Conservation (phyloP, 495 filamentous ascomycete species). For the Chaetomium fimeti region DNA sequence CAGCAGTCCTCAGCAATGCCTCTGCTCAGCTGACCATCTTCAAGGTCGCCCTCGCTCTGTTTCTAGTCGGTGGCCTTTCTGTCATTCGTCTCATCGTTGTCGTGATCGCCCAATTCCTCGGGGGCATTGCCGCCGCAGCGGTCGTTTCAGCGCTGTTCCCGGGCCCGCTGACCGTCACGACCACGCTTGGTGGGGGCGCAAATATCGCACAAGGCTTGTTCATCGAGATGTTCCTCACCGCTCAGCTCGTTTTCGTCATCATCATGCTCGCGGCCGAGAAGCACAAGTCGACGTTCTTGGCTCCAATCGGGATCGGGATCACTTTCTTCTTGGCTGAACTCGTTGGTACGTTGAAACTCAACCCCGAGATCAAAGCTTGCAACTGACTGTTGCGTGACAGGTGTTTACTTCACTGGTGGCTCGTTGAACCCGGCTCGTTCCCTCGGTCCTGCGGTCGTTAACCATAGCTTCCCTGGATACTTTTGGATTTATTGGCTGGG, state of each 20-base stretch:
- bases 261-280: conserved; percentile 84
- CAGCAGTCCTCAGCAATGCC: conserved; percentile 44
- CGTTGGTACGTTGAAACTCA: conserved; percentile 39
- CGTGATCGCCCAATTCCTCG: conserved; percentile 56
- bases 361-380: background rate
- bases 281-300: conserved; percentile 74
- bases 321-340: conserved; percentile 69
- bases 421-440: conserved; percentile 60
- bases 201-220: conserved; percentile 64
- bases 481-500: conserved; percentile 73
- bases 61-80: conserved; percentile 56
- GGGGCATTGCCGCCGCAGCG: conserved; percentile 59
- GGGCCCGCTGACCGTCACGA: conserved; percentile 59
- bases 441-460: conserved; percentile 58
- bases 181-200: conserved; percentile 55
- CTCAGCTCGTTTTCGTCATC: conserved; percentile 72
- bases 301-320: conserved; percentile 74
- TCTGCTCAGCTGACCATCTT: conserved; percentile 33
- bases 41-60: conserved; percentile 54
- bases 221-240: conserved; percentile 79
- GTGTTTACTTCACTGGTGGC: conserved; percentile 61
- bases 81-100: conserved; percentile 51
- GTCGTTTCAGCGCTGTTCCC: conserved; percentile 61
- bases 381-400: conserved; percentile 25
- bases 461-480: conserved; percentile 58